Percentiles rank a stretch among this genome's conserved stretches.
Evolutionary conservation across 176 grass and related monocot genomes (phyloP).

Genomic region (Juncus effusus): DNA sequence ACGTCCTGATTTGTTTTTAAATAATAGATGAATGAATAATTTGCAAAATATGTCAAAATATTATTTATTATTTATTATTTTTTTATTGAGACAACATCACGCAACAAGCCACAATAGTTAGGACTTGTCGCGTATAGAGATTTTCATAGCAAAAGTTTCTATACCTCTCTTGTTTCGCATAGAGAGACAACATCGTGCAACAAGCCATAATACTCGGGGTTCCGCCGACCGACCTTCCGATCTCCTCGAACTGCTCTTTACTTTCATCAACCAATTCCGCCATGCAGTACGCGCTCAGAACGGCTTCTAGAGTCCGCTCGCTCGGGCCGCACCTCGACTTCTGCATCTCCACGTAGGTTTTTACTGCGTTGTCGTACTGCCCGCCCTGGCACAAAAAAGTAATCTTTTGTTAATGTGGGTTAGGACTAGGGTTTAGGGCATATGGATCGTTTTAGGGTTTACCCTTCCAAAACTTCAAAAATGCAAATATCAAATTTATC

Average conservation of each 20-base stretch:
- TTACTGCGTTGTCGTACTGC: slow-evolving; percentile 68
- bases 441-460: too few species aligned
- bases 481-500: too few species aligned
- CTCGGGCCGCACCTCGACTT: slow-evolving; percentile 80
- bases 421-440: too few species aligned
- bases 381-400: slow-evolving; percentile 44
- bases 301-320: slow-evolving; percentile 75
- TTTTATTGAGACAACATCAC: slow-evolving; percentile 53
- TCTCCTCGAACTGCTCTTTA: slow-evolving; percentile 93
- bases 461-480: too few species aligned
- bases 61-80: too few species aligned
- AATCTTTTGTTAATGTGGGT: too few species aligned
- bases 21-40: too few species aligned
- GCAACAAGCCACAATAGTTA: slow-evolving; percentile 70
- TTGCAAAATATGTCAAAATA: too few species aligned
- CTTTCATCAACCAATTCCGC: slow-evolving; percentile 80
- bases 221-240: slow-evolving; percentile 36
- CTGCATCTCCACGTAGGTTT: slow-evolving; percentile 85
- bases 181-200: slow-evolving; percentile 86
- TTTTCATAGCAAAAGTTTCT: not conserved
- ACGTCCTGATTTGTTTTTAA: too few species aligned
- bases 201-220: slow-evolving; percentile 64
- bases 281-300: slow-evolving; percentile 81
- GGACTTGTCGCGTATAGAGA: not conserved
- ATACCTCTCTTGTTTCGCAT: slow-evolving; percentile 92